A percentile compares a stretch with the other conserved stretches of the same genome.
Evolutionary conservation across 768 basidiomycete species (phyloP).

Genomic region (Tricholoma sp.): DNA sequence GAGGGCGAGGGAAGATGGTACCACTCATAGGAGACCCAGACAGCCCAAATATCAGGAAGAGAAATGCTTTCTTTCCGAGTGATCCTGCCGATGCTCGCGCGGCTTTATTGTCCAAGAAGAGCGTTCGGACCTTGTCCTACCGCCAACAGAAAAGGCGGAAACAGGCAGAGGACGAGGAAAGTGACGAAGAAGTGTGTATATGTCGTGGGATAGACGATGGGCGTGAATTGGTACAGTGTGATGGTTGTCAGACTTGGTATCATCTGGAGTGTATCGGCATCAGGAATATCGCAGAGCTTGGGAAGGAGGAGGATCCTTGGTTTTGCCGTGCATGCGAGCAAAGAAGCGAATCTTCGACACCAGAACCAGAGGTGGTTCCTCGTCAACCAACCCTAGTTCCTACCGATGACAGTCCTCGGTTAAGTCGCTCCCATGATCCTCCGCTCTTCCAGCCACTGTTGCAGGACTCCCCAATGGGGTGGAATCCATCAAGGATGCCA

Average conservation of each 20-base stretch:
- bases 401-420: constrained; percentile 48
- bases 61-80: constrained; percentile 41
- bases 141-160: constrained; percentile 41
- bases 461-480: constrained; percentile 54
- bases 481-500: constrained; percentile 37
- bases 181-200: constrained; percentile 55
- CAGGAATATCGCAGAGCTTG: constrained; percentile 54
- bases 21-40: constrained; percentile 42
- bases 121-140: constrained; percentile 55
- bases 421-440: constrained; percentile 42
- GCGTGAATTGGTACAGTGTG: constrained; percentile 77
- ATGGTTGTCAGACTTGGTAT: constrained; percentile 77
- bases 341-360: constrained; percentile 37
- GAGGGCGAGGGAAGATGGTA: constrained; percentile 60
- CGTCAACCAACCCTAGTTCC: constrained; percentile 67
- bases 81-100: constrained; percentile 76
- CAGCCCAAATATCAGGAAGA: constrained; percentile 18
- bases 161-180: constrained; percentile 33
- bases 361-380: constrained; percentile 17
- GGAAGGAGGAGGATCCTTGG: constrained; percentile 77
- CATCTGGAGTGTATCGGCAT: constrained; percentile 81
- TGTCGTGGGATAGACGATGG: constrained; percentile 68
- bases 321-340: constrained; percentile 57
- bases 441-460: constrained; percentile 55
- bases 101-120: constrained; percentile 68